Evolutionary conservation across 208 protist species (phyloP), one percentile per base, ranked within the genome.

Genomic region (Naegleria lovaniensis): DNA sequence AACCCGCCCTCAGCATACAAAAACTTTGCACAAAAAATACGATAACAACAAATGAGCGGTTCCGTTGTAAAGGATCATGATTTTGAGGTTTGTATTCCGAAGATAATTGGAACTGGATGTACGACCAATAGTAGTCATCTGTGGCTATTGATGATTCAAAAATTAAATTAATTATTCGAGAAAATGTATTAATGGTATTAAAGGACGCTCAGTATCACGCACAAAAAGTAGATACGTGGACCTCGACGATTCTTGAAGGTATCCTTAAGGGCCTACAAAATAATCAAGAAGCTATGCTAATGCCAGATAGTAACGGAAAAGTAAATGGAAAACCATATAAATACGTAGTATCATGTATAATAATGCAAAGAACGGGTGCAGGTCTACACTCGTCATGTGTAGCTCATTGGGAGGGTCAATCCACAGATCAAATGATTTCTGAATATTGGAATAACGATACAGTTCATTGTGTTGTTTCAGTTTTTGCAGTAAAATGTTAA

Each of bases 301-400:
- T 79, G 16, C 67, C 67, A 0, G 67, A 79, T 79, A 79, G 29
- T 79, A 79, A 79, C 9, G 67, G 67, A 79, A 79, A 79, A 79
- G 67, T 79, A 33, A 29, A 52, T 29, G 43, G 43, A 58, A 88
- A 88, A 36, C 85, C 39, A 19, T 88, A 58, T 58, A 88, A 88
- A 58, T 88, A 88, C 19, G 43, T 88, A 59, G 85, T 88, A 25
- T 58, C 85, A n/a, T 51, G 41, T 88, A 58, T 88, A 4, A 58
- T 88, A 19, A 88, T 88, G 85, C 85, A 88, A 58, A 29, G 85
- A 48, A 88, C 85, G 11, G 85, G 85, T 58, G 85, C 85, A 19
- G 85, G 85, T 58, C 39, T 88, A 7, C 43, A 58, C 16, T 58
- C 41, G 9, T 88, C 85, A 39, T 88, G 85, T 58, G 41, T 88